Evolutionary conservation across 2,329 filamentous ascomycete genomes (phyloP).

Genomic region (Diplodia scrobiculata): DNA sequence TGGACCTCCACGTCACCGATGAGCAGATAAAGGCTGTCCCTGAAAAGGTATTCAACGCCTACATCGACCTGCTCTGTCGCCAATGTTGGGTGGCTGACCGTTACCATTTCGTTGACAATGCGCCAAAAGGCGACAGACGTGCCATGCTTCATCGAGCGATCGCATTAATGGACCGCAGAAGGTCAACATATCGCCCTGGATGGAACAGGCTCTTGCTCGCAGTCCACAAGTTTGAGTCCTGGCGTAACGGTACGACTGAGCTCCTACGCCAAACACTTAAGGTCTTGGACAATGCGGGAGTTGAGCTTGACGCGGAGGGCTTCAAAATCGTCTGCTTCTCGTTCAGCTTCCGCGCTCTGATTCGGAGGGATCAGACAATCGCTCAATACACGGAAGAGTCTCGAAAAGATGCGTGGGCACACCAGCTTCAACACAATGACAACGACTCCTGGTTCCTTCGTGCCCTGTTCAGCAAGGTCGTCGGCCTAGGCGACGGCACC

Average conservation of each 20-base stretch:
- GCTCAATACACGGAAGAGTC: neutral
- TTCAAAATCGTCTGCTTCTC: slow-evolving; percentile 13
- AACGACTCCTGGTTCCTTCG: slow-evolving; percentile 23
- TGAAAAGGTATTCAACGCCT: slow-evolving; percentile 52
- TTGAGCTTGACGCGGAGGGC: slow-evolving; percentile 21
- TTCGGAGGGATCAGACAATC: neutral
- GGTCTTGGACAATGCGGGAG: neutral
- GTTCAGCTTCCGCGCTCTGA: neutral
- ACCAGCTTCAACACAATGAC: slow-evolving; percentile 1
- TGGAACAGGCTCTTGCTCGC: slow-evolving; percentile 37
- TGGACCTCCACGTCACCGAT: slow-evolving; percentile 13
- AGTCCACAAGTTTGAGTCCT: slow-evolving; percentile 1
- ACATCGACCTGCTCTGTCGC: slow-evolving; percentile 55
- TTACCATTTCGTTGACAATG: neutral
- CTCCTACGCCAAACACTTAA: slow-evolving; percentile 15
- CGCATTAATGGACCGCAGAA: slow-evolving; percentile 34
- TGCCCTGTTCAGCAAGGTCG: slow-evolving; percentile 20
- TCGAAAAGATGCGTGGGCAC: neutral
- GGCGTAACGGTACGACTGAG: neutral
- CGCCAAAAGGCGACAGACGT: neutral
- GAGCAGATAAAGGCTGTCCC: slow-evolving; percentile 40
- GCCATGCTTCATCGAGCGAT: slow-evolving; percentile 33
- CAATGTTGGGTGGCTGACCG: slow-evolving; percentile 38
- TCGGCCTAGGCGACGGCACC: slow-evolving; percentile 29
- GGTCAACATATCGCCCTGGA: slow-evolving; percentile 31